These are phyloP conservation scores for Musa troglodytarum DNA, from an alignment of 176 grass and related monocot genomes.

Conservation along the genomic window DNA sequence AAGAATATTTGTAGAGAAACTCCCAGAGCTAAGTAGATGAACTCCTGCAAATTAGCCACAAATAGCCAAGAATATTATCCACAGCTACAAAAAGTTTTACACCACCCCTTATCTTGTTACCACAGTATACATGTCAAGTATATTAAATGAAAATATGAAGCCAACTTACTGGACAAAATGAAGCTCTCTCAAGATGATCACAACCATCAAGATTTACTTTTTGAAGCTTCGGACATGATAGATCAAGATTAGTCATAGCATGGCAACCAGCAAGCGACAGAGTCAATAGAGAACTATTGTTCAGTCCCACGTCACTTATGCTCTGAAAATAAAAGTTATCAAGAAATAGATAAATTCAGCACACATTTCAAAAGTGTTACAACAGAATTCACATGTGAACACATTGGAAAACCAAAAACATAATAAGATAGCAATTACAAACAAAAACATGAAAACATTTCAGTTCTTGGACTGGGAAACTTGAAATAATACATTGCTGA, in stretches of 20 bases:
- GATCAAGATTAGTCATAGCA: slow-evolving; percentile 62
- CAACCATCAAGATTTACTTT: slow-evolving; percentile 88
- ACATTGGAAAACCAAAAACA: not conserved
- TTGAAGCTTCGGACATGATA: slow-evolving; percentile 73
- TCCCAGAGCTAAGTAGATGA: not conserved
- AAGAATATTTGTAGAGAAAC: not conserved
- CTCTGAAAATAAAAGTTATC: slow-evolving; percentile 41
- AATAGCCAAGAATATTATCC: not conserved
- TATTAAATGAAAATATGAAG: not conserved
- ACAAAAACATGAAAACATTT: not conserved
- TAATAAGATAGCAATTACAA: not conserved
- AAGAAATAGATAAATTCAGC: slow-evolving; percentile 12
- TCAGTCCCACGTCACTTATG: slow-evolving; percentile 70
- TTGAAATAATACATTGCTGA: not conserved
- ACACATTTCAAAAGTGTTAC: not conserved
- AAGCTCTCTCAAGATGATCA: slow-evolving; percentile 70
- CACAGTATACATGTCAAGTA: not conserved
- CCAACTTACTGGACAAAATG: slow-evolving; percentile 75
- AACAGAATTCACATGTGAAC: not conserved
- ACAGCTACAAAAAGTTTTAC: not conserved
- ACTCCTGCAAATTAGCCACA: not conserved
- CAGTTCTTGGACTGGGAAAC: not conserved
- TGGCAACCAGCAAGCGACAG: slow-evolving; percentile 87
- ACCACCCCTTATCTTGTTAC: not conserved
- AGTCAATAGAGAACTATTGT: slow-evolving; percentile 55